Conservation (phyloP, 345 rosid genomes). For the Citrus glauca region DNA sequence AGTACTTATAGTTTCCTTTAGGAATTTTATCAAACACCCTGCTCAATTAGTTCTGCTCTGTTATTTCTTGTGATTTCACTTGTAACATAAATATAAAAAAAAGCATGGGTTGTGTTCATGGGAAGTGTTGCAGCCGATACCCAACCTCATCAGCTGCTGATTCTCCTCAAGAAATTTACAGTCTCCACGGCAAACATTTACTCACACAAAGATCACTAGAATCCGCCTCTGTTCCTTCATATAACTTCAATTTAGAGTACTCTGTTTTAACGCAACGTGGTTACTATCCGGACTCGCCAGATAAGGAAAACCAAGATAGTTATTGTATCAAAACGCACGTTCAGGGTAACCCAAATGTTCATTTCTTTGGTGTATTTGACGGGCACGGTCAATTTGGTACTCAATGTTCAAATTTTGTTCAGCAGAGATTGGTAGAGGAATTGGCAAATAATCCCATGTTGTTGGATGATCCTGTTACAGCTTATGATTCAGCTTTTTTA, state of each 20-base stretch:
- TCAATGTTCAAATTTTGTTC: constrained; percentile 74
- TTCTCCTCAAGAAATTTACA: constrained; percentile 25
- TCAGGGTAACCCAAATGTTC: constrained; percentile 82
- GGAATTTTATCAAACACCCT: constrained; percentile 28
- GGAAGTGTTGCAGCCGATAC: constrained; percentile 72
- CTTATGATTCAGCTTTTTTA: constrained; percentile 62
- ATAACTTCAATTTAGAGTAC: constrained; percentile 63
- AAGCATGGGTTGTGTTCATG: constrained; percentile 83
- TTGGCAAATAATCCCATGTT: constrained; percentile 54
- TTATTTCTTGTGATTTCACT: constrained; percentile 6
- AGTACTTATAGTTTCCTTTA: constrained; percentile 11
- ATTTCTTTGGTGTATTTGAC: constrained; percentile 93
- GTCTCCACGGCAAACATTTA: constrained; percentile 33
- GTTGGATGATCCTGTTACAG: constrained; percentile 69
- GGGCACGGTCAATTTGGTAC: constrained; percentile 85
- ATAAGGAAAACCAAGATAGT: constrained; percentile 84
- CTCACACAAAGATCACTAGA: constrained; percentile 60
- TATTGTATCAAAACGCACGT: constrained; percentile 66
- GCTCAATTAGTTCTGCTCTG: background rate
- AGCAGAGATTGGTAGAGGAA: constrained; percentile 65
- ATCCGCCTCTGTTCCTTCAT: constrained; percentile 58
- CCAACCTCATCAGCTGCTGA: constrained; percentile 61
- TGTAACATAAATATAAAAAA: background rate
- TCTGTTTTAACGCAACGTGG: constrained; percentile 76
- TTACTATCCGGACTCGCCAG: constrained; percentile 78